These are phyloP conservation scores for Elsinoe batatas DNA, from an alignment of 2,329 filamentous ascomycete genomes.

Conservation along the genomic window DNA sequence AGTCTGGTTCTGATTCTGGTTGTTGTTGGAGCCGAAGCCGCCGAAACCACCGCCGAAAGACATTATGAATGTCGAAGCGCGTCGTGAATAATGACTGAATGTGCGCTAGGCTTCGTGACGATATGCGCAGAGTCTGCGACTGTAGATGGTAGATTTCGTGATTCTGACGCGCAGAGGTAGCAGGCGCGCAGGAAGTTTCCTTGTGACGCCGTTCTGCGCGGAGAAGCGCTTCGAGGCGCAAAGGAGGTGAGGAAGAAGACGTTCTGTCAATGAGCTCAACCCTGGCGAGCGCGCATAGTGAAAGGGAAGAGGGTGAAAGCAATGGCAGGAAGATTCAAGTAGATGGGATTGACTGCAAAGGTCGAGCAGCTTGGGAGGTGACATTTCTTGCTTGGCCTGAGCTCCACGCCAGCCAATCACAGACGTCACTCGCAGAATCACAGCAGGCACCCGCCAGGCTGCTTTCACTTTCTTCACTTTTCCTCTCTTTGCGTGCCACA, in stretches of 20 bases:
- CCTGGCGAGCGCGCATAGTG: not conserved
- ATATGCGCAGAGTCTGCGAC: not conserved
- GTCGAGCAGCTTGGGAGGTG: not conserved
- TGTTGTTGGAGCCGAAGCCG: constrained; percentile 67
- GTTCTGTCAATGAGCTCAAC: not conserved
- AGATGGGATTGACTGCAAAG: not conserved
- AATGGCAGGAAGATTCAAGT: not conserved
- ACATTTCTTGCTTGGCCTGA: constrained; percentile 7
- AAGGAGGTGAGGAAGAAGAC: not conserved
- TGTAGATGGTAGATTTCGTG: not conserved
- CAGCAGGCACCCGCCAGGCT: not conserved
- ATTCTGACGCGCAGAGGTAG: constrained; percentile 13
- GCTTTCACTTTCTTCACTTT: not conserved
- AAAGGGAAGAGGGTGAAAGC: not conserved
- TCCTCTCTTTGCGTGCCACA: not conserved
- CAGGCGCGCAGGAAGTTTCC: constrained; percentile 6
- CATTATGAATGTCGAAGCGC: constrained; percentile 11
- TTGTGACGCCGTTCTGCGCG: not conserved
- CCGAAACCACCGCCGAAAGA: constrained; percentile 15
- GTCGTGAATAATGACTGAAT: not conserved
- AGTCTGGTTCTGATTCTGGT: constrained; percentile 60
- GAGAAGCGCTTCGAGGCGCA: not conserved
- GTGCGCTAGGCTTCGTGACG: not conserved
- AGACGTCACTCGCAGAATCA: not conserved
- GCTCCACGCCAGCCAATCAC: constrained; percentile 3